A percentile compares a stretch with the other conserved stretches of the same genome.
These are phyloP conservation scores for Monilinia fructicola DNA, from an alignment of 2,329 filamentous ascomycete species.

Conservation along the genomic window DNA sequence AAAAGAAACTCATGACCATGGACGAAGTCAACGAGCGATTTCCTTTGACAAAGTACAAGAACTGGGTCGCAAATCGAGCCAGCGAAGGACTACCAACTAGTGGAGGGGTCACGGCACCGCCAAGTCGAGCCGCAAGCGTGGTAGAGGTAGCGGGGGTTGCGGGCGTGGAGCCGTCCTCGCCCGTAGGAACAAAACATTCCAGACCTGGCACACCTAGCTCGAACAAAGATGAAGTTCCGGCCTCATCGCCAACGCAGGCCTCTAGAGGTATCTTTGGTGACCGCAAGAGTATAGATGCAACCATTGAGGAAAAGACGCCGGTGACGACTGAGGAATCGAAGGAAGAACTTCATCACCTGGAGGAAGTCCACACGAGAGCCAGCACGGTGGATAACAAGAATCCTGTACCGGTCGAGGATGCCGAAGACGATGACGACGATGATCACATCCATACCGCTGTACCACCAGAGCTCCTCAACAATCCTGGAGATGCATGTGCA, in stretches of 20 bases:
- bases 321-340: conserved; percentile 27
- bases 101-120: conserved; percentile 76
- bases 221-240: conserved; percentile 26
- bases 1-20: conserved; percentile 99
- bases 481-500: conserved; percentile 88
- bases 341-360: conserved; percentile 34
- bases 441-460: conserved; percentile 79
- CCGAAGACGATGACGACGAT: conserved; percentile 70
- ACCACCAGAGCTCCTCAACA: conserved; percentile 75
- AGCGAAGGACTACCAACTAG: conserved; percentile 78
- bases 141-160: conserved; percentile 65
- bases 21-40: conserved; percentile 98
- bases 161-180: conserved; percentile 49
- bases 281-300: conserved; percentile 30
- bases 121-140: conserved; percentile 72
- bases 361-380: conserved; percentile 37
- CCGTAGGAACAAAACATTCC: conserved; percentile 42
- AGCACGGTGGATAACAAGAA: conserved; percentile 44
- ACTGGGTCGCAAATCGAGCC: conserved; percentile 82
- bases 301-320: conserved; percentile 29
- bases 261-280: conserved; percentile 22
- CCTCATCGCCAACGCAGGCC: conserved; percentile 27
- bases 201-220: conserved; percentile 33
- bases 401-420: conserved; percentile 44
- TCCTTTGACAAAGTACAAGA: conserved; percentile 93